phyloP scores from a whole-genome alignment of 108 stramenopile species.

The Seminavis robusta region DNA sequence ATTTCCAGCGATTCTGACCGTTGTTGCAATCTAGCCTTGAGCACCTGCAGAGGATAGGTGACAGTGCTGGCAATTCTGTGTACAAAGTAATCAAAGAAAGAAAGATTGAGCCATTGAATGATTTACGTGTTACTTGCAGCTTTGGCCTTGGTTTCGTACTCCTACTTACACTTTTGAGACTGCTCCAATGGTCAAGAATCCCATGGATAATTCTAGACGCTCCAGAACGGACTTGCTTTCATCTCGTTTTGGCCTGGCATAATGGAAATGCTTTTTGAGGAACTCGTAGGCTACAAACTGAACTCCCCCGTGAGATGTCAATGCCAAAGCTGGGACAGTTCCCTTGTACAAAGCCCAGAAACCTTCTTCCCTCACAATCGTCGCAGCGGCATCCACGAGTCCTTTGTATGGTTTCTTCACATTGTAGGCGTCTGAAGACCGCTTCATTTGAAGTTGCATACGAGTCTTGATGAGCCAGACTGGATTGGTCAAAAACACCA shows the following conservation, averaged over 20 bases:
- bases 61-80: conserved; percentile 71
- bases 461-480: conserved; percentile 98
- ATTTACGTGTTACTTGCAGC: too few relatives aligned
- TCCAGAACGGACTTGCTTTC: conserved; percentile 24
- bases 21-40: conserved; percentile 96
- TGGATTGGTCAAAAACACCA: conserved; percentile 96
- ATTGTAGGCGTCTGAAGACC: conserved; percentile 15
- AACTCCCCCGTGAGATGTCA: conserved; percentile 96
- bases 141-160: background rate
- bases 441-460: conserved; percentile 91
- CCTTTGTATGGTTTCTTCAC: conserved; percentile 71
- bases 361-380: conserved; percentile 93
- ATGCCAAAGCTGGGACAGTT: conserved; percentile 85
- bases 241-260: conserved; percentile 22
- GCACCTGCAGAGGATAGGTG: conserved; percentile 93
- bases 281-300: conserved; percentile 97
- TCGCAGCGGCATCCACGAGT: conserved; percentile 61
- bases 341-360: conserved; percentile 92
- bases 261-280: conserved; percentile 74
- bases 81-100: background rate
- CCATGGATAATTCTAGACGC: conserved; percentile 59
- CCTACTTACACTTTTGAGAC: conserved; percentile 70
- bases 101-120: too few relatives aligned
- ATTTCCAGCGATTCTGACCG: conserved; percentile 69
- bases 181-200: conserved; percentile 86